Percentiles rank a stretch among this genome's conserved stretches.
Conservation (phyloP, 257 asterid species). For the Penstemon newberryi region DNA sequence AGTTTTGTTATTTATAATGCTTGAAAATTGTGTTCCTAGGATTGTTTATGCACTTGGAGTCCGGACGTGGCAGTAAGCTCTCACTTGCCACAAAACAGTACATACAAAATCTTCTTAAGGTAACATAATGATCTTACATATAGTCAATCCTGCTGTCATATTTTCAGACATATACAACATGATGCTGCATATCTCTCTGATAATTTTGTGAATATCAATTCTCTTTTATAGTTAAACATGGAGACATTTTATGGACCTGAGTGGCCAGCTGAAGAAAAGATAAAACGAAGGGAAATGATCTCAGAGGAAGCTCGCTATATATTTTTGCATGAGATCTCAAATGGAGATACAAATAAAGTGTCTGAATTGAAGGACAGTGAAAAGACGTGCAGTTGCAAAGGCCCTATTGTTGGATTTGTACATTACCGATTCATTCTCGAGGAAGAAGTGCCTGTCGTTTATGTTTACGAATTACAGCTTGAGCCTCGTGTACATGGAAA, state of each 20-base stretch:
- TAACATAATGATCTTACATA: conserved; percentile 23
- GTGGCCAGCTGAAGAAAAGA: conserved; percentile 88
- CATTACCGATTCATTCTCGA: conserved; percentile 78
- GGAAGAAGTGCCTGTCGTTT: conserved; percentile 91
- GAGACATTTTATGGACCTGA: conserved; percentile 78
- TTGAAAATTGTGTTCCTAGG: conserved; percentile 38
- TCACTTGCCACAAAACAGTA: conserved; percentile 50
- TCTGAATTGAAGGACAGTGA: conserved; percentile 30
- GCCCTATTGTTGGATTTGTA: conserved; percentile 69
- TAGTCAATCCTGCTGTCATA: not conserved
- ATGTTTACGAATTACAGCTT: conserved; percentile 87
- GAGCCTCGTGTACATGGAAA: conserved; percentile 77
- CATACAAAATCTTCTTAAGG: conserved; percentile 79
- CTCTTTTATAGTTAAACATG: conserved; percentile 62
- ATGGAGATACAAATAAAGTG: conserved; percentile 34
- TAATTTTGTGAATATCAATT: conserved; percentile 14
- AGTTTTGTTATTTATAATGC: not conserved
- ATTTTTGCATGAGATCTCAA: conserved; percentile 55
- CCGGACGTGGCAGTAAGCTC: conserved; percentile 71
- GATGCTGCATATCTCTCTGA: conserved; percentile 2
- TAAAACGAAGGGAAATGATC: conserved; percentile 80
- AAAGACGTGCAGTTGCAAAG: conserved; percentile 33
- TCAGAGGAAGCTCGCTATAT: conserved; percentile 75
- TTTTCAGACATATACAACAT: not conserved
- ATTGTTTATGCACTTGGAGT: conserved; percentile 52